phyloP scores from a whole-genome alignment of 805 yeast genomes.

The Candida easanensis region DNA sequence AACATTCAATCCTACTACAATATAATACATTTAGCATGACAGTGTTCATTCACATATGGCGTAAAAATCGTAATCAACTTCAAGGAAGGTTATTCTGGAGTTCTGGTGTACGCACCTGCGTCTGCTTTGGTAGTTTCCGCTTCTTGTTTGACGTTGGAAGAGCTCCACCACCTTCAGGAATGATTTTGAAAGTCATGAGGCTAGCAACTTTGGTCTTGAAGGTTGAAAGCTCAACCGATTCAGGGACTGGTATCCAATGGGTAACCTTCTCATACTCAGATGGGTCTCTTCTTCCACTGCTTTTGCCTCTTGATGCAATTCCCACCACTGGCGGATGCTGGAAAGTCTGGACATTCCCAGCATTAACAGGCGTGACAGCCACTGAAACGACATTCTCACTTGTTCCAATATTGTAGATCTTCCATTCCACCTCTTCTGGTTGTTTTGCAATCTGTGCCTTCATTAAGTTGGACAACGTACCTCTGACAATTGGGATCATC shows the following conservation, averaged over 20 bases:
- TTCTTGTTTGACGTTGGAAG: too few species aligned
- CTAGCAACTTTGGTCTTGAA: constrained; percentile 5
- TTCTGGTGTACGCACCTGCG: too few species aligned
- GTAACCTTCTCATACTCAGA: constrained; percentile 17
- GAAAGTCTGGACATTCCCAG: constrained; percentile 10
- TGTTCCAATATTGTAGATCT: constrained; percentile 24
- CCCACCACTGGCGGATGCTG: constrained; percentile 20
- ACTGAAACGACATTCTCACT: constrained; percentile 19
- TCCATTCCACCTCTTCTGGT: constrained; percentile 23
- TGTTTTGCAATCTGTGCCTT: not conserved
- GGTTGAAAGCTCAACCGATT: not conserved
- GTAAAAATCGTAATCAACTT: not conserved
- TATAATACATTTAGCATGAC: not conserved
- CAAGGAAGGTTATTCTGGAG: not conserved
- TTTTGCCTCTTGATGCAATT: constrained; percentile 17
- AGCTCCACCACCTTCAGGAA: constrained; percentile 5
- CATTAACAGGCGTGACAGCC: constrained; percentile 17
- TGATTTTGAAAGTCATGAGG: constrained; percentile 11
- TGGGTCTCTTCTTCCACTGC: constrained; percentile 9
- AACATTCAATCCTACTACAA: constrained; percentile 12
- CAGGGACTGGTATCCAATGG: constrained; percentile 18
- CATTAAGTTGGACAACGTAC: constrained; percentile 7
- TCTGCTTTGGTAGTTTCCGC: not conserved
- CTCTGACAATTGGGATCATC: constrained; percentile 20
- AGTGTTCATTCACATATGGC: too few species aligned